Percentiles rank a stretch among this genome's conserved stretches.
Conservation (phyloP, 176 grass and related monocot genomes). For the Aegilops tauschii region DNA sequence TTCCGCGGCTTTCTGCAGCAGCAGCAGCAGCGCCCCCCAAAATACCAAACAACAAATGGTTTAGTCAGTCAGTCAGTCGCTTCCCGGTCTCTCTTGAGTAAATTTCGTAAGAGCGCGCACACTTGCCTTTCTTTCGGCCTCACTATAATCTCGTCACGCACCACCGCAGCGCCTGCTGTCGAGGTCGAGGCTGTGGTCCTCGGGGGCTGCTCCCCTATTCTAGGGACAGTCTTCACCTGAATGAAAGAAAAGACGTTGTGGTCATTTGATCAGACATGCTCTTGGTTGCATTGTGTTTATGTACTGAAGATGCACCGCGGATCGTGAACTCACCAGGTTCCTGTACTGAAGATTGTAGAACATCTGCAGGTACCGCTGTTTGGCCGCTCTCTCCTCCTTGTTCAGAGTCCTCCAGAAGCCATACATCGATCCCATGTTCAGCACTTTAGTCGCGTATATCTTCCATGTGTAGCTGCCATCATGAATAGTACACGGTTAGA, state of each 20-base stretch:
- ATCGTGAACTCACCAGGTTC: slow-evolving; percentile 53
- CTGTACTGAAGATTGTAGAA: slow-evolving; percentile 86
- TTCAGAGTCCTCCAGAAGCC: slow-evolving; percentile 86
- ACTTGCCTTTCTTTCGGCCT: slow-evolving; percentile 60
- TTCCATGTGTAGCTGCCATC: slow-evolving; percentile 92
- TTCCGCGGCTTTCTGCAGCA: slow-evolving; percentile 61
- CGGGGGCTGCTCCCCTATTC: slow-evolving; percentile 14
- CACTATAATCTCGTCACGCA: neutral
- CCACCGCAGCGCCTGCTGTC: neutral
- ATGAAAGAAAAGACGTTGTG: neutral
- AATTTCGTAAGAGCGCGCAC: slow-evolving; percentile 50
- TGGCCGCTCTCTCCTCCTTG: slow-evolving; percentile 64
- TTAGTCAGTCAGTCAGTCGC: slow-evolving; percentile 41
- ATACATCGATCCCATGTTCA: slow-evolving; percentile 86
- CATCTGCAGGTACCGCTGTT: slow-evolving; percentile 72
- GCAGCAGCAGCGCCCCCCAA: neutral
- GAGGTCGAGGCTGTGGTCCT: neutral
- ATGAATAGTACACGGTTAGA: neutral
- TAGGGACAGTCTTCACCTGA: slow-evolving; percentile 52
- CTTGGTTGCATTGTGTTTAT: neutral
- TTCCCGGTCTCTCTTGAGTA: slow-evolving; percentile 46
- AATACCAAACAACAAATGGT: slow-evolving; percentile 35
- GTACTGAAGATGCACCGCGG: neutral
- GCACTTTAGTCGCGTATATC: slow-evolving; percentile 78
- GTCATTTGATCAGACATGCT: neutral